These are phyloP conservation scores for Lumnitzera littorea DNA, from an alignment of 345 rosid species.

Conservation along the genomic window DNA sequence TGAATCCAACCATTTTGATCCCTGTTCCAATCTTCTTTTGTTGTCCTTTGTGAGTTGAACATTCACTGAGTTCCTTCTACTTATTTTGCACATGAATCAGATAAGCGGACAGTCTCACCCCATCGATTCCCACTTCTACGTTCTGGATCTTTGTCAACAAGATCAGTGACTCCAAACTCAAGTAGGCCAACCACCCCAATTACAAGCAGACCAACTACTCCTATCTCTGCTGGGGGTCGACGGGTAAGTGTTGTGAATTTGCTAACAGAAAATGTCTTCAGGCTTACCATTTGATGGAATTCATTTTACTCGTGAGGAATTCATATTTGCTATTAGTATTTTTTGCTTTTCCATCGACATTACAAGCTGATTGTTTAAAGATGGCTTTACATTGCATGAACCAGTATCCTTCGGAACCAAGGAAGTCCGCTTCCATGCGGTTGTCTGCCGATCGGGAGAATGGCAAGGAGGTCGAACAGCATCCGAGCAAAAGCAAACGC, in stretches of 20 bases:
- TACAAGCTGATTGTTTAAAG: too few relatives aligned
- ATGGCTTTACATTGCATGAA: not conserved
- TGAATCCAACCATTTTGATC: not conserved
- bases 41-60: too few relatives aligned
- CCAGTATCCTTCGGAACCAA: slow-evolving; percentile 85
- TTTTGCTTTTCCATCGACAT: too few relatives aligned
- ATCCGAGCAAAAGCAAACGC: slow-evolving; percentile 83
- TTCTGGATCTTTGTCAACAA: slow-evolving; percentile 60
- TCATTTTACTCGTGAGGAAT: too few relatives aligned
- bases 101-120: slow-evolving; percentile 69
- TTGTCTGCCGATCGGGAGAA: slow-evolving; percentile 50
- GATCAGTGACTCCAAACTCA: slow-evolving; percentile 62
- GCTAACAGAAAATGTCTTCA: too few relatives aligned
- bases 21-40: too few relatives aligned
- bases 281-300: too few relatives aligned
- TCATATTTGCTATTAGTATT: too few relatives aligned
- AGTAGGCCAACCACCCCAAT: slow-evolving; percentile 49
- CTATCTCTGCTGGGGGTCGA: slow-evolving; percentile 35
- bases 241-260: slow-evolving; percentile 33
- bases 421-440: slow-evolving; percentile 71
- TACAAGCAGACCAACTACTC: slow-evolving; percentile 41
- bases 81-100: slow-evolving; percentile 24
- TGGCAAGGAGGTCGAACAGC: slow-evolving; percentile 44
- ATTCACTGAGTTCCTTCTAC: too few relatives aligned
- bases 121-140: slow-evolving; percentile 76